These are phyloP conservation scores for Tolypocladium ovalisporum DNA, from an alignment of 2,329 filamentous ascomycete genomes.

Conservation along the genomic window DNA sequence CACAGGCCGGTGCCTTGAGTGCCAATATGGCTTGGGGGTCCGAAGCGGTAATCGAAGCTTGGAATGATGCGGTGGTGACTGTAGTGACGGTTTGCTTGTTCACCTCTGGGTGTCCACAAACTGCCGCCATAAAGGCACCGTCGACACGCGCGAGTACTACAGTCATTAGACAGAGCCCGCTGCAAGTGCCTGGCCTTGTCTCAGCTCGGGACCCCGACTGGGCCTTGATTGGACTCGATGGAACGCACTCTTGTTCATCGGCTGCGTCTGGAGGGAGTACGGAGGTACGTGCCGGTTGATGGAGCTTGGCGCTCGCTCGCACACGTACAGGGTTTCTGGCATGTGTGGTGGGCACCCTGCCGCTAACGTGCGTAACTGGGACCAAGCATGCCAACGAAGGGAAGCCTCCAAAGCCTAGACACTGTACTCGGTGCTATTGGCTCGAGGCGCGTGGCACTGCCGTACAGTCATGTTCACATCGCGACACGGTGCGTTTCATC, in stretches of 20 bases:
- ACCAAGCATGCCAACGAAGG: background rate
- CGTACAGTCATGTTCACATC: background rate
- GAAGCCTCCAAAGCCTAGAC: background rate
- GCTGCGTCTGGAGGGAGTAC: background rate
- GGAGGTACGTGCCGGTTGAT: conserved; percentile 1
- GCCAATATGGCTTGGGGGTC: background rate
- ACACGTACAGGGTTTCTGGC: background rate
- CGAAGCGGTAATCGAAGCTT: background rate
- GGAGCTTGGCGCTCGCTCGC: background rate
- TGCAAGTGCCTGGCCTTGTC: background rate
- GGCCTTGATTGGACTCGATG: conserved; percentile 1
- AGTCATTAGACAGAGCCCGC: background rate
- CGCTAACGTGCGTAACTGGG: background rate
- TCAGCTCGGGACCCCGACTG: background rate
- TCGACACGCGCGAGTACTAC: background rate
- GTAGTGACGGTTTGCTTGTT: background rate
- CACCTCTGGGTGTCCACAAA: background rate
- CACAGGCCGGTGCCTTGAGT: background rate
- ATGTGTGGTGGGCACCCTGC: background rate
- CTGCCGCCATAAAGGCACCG: background rate
- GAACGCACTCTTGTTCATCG: background rate
- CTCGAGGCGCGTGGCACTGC: background rate
- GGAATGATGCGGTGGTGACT: background rate
- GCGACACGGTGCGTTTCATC: conserved; percentile 1
- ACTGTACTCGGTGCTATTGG: background rate